Base-by-base conservation (phyloP, 2,329 filamentous ascomycete genomes). In the Pleomassaria siparia region DNA sequence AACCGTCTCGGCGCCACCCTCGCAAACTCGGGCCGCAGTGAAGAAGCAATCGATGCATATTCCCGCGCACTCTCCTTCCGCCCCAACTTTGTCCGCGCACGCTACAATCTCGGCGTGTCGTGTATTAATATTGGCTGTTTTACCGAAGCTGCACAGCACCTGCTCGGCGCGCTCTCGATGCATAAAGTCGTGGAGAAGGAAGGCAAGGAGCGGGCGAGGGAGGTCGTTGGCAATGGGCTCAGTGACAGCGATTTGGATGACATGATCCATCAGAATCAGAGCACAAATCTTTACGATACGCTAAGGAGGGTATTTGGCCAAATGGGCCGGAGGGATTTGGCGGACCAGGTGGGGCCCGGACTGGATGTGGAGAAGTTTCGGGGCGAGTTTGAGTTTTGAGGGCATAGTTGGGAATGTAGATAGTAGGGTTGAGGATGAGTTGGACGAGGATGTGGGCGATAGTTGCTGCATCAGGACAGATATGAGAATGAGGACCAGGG, bases 91-190 rank as follows among this genome's bases (percentile, higher is more conserved):
- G 95, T 99, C 15, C 88, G 94, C 49, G 94, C 94, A 2, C 83
- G 94, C 36, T 99, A 99, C 77, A 99, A 99, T 72, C 83, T 99
- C 1, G 94, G 94, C 37, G 94, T 97, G 9, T 89, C 85, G 50
- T 97, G 94, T 72, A 97, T 99, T 72, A 97, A 97, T 73, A 95
- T 97, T 59, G 91, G 91, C 45, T 96, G 92, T 72, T 91, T 91
- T 69, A 87, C 89, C 13, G 89, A 97, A 74, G 94, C 94, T 0
- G 94, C 94, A 2, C 87, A 90, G 51, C 94, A 99, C 73, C 82
- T 99, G 47, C 82, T 99, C 12, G 89, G 91, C 2, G 92, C 94
- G 1, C 79, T 99, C 41, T 87, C 87, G 45, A 96, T 99, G 91
- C 94, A 99, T 78, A 91, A 94, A 70, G 85, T 91, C 6, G 90